phyloP scores from a whole-genome alignment of 2,329 filamentous ascomycete genomes.

The Talaromyces sp. region DNA sequence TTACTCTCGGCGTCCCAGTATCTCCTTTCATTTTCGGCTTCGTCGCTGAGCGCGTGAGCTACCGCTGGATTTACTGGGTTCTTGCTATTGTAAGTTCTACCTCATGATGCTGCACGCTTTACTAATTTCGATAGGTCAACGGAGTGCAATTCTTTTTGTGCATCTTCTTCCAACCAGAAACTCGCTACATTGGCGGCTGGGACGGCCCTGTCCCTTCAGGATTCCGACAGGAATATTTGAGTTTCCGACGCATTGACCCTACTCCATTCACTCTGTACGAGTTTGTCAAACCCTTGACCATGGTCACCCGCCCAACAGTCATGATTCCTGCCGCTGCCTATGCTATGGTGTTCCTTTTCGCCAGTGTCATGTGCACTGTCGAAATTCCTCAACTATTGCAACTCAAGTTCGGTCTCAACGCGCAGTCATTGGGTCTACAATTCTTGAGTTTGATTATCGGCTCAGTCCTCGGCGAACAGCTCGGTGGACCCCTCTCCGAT shows the following conservation, averaged over 20 bases:
- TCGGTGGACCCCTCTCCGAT: slow-evolving; percentile 57
- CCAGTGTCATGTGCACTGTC: slow-evolving; percentile 54
- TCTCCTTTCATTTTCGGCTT: slow-evolving; percentile 39
- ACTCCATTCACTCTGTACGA: slow-evolving; percentile 50
- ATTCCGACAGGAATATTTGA: slow-evolving; percentile 49
- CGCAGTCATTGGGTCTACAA: slow-evolving; percentile 59
- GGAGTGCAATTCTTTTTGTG: slow-evolving; percentile 58
- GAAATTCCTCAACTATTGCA: slow-evolving; percentile 61
- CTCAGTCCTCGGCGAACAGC: slow-evolving; percentile 58
- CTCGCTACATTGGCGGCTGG: slow-evolving; percentile 47
- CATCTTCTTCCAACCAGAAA: slow-evolving; percentile 57
- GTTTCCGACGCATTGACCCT: slow-evolving; percentile 53
- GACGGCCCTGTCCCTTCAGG: slow-evolving; percentile 26
- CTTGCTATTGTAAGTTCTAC: slow-evolving; percentile 52
- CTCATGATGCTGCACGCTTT: no score
- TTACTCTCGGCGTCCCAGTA: slow-evolving; percentile 51
- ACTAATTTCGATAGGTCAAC: slow-evolving; percentile 46
- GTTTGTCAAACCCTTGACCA: slow-evolving; percentile 53
- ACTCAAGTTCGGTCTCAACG: slow-evolving; percentile 56
- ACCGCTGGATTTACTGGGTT: slow-evolving; percentile 60
- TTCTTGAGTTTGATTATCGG: slow-evolving; percentile 60
- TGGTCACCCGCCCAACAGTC: slow-evolving; percentile 50
- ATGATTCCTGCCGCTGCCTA: slow-evolving; percentile 55
- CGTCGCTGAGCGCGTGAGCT: slow-evolving; percentile 54
- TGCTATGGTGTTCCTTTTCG: slow-evolving; percentile 58